phyloP scores from a whole-genome alignment of 345 rosid species.

The Tarenaya hassleriana region DNA sequence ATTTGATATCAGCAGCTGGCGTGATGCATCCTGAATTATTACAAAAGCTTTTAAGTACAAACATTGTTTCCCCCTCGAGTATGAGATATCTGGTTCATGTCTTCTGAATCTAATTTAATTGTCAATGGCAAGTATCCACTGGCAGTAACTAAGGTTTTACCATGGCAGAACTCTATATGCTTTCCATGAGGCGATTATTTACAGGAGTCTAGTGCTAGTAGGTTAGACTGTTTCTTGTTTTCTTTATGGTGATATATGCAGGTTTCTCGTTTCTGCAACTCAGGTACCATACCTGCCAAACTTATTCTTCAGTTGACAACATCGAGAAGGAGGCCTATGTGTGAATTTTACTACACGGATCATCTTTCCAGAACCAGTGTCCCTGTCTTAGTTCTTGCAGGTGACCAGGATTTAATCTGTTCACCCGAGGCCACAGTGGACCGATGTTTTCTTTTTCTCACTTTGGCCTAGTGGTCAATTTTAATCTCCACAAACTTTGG shows the following conservation, averaged over 20 bases:
- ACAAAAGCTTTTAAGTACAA: slow-evolving; percentile 84
- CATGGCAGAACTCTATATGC: too few relatives aligned
- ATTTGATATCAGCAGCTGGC: slow-evolving; percentile 78
- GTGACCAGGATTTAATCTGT: slow-evolving; percentile 85
- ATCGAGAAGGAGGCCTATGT: slow-evolving; percentile 64
- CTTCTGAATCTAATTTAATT: slow-evolving; percentile 4
- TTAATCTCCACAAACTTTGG: too few relatives aligned
- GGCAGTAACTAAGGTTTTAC: too few relatives aligned
- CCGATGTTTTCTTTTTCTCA: too few relatives aligned
- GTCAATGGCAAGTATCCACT: too few relatives aligned
- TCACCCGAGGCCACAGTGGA: slow-evolving; percentile 61
- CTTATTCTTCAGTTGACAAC: slow-evolving; percentile 87
- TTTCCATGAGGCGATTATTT: too few relatives aligned
- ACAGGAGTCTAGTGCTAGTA: too few relatives aligned
- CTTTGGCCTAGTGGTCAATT: too few relatives aligned
- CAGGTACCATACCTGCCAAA: slow-evolving; percentile 92
- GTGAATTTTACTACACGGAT: slow-evolving; percentile 69
- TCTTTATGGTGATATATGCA: neutral
- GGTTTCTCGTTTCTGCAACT: slow-evolving; percentile 18
- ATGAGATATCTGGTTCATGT: too few relatives aligned
- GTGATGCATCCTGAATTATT: slow-evolving; percentile 97
- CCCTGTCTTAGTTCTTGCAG: slow-evolving; percentile 87
- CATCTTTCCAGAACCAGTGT: slow-evolving; percentile 48
- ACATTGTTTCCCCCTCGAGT: slow-evolving; percentile 12
- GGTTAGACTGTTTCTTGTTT: neutral